A percentile compares a stretch with the other conserved stretches of the same genome.
Evolutionary conservation across 192 early-diverging fungal species (phyloP).

Genomic region (Coemansia sp.): DNA sequence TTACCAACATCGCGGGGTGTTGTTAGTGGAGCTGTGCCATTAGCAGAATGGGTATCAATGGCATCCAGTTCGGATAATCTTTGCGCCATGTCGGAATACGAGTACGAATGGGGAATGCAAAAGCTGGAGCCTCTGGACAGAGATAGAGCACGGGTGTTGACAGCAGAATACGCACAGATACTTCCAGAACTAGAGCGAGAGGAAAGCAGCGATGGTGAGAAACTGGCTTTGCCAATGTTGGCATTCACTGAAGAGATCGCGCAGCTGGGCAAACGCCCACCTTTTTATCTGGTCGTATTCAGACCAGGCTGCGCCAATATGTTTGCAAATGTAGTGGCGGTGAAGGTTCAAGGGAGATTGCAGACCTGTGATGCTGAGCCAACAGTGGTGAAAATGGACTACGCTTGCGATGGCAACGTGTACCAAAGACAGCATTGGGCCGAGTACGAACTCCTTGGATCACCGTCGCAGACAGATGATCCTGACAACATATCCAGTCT

Average conservation of each 20-base stretch:
- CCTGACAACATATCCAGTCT: background rate
- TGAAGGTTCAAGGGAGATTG: constrained; percentile 7
- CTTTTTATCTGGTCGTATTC: constrained; percentile 40
- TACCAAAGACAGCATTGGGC: constrained; percentile 31
- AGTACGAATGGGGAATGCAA: constrained; percentile 33
- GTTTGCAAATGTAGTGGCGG: constrained; percentile 43
- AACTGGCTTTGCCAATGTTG: constrained; percentile 30
- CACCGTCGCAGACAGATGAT: constrained; percentile 13
- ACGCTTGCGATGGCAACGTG: background rate
- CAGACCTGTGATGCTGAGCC: background rate
- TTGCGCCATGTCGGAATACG: constrained; percentile 8
- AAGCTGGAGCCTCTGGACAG: constrained; percentile 29
- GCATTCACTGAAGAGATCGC: constrained; percentile 29
- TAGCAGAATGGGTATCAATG: constrained; percentile 26
- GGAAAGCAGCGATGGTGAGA: background rate
- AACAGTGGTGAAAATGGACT: constrained; percentile 1
- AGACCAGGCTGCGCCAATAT: constrained; percentile 8
- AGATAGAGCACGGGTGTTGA: constrained; percentile 33
- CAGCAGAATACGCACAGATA: constrained; percentile 52
- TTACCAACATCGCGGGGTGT: constrained; percentile 12
- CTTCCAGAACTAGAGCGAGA: constrained; percentile 23
- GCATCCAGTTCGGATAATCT: constrained; percentile 11
- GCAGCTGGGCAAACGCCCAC: background rate
- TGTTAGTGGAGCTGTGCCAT: constrained; percentile 32
- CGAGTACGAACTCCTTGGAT: constrained; percentile 47